phyloP scores from a whole-genome alignment of 768 basidiomycete species.

The Mycena haematopus region DNA sequence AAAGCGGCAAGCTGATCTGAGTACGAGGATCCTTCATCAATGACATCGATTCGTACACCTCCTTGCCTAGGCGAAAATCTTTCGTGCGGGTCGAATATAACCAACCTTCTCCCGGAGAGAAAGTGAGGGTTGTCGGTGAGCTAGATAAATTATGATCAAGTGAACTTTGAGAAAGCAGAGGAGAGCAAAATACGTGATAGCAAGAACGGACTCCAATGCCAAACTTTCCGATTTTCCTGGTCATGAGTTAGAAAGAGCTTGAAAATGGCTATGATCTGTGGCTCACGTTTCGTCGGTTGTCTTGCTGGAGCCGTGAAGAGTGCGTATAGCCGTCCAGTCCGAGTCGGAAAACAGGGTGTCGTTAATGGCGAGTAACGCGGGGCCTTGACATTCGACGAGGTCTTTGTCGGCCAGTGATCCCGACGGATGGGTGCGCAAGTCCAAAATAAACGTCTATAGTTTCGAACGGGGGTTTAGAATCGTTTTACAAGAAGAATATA shows the following conservation, averaged over 20 bases:
- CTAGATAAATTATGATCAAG: conserved; percentile 19
- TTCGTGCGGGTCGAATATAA: conserved; percentile 40
- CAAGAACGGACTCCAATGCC: conserved; percentile 39
- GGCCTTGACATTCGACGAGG: conserved; percentile 35
- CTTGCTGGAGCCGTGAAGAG: conserved; percentile 39
- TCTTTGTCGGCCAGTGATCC: conserved; percentile 27
- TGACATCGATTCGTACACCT: conserved; percentile 29
- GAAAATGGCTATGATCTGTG: not conserved
- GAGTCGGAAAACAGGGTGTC: conserved; percentile 35
- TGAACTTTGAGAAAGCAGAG: not conserved
- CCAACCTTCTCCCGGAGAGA: conserved; percentile 35
- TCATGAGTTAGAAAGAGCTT: not conserved
- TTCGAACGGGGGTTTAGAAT: not conserved
- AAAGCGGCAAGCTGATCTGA: conserved; percentile 36
- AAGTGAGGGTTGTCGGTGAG: conserved; percentile 41
- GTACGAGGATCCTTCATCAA: conserved; percentile 7
- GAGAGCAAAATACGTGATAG: conserved; percentile 35
- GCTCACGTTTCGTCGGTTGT: conserved; percentile 35
- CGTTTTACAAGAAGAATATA: not conserved
- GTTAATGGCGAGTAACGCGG: conserved; percentile 38
- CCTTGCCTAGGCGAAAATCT: conserved; percentile 25
- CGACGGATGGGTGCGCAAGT: conserved; percentile 33
- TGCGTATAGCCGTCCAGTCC: conserved; percentile 38
- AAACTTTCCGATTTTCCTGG: conserved; percentile 40
- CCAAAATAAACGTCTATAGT: conserved; percentile 37